Percentiles rank a stretch among this genome's conserved stretches.
These are phyloP conservation scores for Solanum raphanifolium DNA, from an alignment of 257 asterid genomes.

Conservation along the genomic window DNA sequence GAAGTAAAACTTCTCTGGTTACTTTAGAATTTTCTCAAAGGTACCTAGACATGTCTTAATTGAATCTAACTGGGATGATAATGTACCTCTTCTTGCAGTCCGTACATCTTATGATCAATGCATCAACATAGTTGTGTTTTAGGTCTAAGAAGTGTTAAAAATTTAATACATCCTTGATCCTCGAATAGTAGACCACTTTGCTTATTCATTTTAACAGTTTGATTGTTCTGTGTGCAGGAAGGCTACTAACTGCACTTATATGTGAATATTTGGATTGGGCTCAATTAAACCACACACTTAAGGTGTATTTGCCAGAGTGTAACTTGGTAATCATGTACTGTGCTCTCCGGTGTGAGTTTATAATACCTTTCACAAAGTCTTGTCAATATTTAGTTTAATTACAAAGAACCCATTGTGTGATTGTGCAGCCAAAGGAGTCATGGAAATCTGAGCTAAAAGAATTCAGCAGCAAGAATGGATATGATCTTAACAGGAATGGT, in stretches of 20 bases:
- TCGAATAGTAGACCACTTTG: background rate
- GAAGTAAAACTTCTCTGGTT: background rate
- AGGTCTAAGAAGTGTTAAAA: background rate
- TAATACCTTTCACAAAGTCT: background rate
- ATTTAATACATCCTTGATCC: background rate
- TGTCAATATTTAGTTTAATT: background rate
- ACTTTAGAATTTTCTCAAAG: background rate
- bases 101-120: background rate
- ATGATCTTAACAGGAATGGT: conserved; percentile 83
- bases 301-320: conserved; percentile 91
- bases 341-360: background rate
- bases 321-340: conserved; percentile 46
- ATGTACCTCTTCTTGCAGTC: background rate
- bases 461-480: conserved; percentile 88
- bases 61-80: background rate
- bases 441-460: conserved; percentile 96
- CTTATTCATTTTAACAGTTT: background rate
- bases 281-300: conserved; percentile 67
- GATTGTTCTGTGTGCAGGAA: conserved; percentile 40
- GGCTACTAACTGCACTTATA: conserved; percentile 70
- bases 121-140: background rate
- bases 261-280: conserved; percentile 98
- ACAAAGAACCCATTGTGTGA: background rate
- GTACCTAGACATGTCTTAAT: background rate
- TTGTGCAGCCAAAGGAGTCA: conserved; percentile 72